phyloP scores from a whole-genome alignment of 2,329 filamentous ascomycete genomes.

The Fusarium albosuccineum region DNA sequence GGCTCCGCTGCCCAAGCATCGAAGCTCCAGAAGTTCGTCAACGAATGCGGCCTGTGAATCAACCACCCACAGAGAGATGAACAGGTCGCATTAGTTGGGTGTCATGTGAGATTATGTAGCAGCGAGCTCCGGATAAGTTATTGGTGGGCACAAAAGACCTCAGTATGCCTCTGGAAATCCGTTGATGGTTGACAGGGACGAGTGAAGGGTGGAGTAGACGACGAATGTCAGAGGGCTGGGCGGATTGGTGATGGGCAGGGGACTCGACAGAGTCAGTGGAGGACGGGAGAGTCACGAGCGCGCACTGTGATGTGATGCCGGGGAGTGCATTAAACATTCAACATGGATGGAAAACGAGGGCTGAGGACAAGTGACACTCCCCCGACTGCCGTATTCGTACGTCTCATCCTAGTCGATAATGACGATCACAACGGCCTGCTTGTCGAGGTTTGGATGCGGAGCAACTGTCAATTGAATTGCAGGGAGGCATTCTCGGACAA shows the following conservation, averaged over 20 bases:
- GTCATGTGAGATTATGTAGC: constrained; percentile 47
- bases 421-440: constrained; percentile 32
- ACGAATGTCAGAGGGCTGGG: constrained; percentile 24
- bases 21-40: constrained; percentile 29
- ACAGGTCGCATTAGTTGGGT: constrained; percentile 44
- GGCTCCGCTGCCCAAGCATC: constrained; percentile 28
- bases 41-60: constrained; percentile 35
- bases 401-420: constrained; percentile 17
- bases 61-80: constrained; percentile 39
- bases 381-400: constrained; percentile 39
- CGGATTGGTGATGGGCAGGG: constrained; percentile 39
- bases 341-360: constrained; percentile 32
- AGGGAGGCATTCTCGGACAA: constrained; percentile 14
- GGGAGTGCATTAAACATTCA: constrained; percentile 32
- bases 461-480: constrained; percentile 20
- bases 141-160: constrained; percentile 28
- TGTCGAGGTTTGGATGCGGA: constrained; percentile 24
- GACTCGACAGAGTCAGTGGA: constrained; percentile 5
- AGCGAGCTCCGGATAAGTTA: constrained; percentile 26
- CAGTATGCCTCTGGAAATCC: constrained; percentile 28
- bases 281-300: constrained; percentile 9
- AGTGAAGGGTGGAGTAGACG: constrained; percentile 18
- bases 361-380: constrained; percentile 36
- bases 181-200: constrained; percentile 30
- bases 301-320: constrained; percentile 42